Evolutionary conservation across 768 basidiomycete genomes (phyloP).

Genomic region (Suillus subalutaceus): DNA sequence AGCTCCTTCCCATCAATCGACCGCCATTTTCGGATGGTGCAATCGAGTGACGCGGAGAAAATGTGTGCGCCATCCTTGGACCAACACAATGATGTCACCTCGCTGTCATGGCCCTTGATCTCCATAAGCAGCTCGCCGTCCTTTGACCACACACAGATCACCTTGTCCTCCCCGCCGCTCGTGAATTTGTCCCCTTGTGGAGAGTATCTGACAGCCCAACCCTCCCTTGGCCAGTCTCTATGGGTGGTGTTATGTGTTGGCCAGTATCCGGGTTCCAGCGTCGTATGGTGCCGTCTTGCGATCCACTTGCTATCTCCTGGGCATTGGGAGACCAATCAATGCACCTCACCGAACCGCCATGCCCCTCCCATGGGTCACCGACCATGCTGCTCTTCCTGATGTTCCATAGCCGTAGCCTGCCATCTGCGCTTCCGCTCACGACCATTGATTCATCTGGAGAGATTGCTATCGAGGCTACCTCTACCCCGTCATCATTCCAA

Average conservation of each 20-base stretch:
- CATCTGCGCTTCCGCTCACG: neutral
- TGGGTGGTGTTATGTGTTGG: neutral
- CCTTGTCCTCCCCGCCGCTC: neutral
- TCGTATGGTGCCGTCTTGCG: slow-evolving; percentile 16
- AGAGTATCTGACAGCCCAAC: neutral
- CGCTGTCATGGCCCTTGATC: neutral
- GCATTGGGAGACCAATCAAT: slow-evolving; percentile 20
- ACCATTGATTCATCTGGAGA: neutral
- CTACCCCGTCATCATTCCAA: neutral
- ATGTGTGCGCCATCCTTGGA: neutral
- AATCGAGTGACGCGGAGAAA: neutral
- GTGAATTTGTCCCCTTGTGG: neutral
- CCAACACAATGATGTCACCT: neutral
- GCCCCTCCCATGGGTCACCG: neutral
- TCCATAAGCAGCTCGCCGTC: neutral
- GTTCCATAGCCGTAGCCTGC: neutral
- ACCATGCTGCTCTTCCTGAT: neutral
- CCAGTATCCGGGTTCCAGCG: slow-evolving; percentile 17
- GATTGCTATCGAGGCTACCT: neutral
- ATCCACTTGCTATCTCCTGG: slow-evolving; percentile 14
- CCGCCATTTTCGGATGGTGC: neutral
- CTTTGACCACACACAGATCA: neutral
- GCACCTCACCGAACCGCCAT: slow-evolving; percentile 2
- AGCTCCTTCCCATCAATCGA: neutral
- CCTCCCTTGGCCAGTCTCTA: neutral